Base-by-base conservation (phyloP, 108 stramenopile genomes). In the Discostella stelligeroides region DNA sequence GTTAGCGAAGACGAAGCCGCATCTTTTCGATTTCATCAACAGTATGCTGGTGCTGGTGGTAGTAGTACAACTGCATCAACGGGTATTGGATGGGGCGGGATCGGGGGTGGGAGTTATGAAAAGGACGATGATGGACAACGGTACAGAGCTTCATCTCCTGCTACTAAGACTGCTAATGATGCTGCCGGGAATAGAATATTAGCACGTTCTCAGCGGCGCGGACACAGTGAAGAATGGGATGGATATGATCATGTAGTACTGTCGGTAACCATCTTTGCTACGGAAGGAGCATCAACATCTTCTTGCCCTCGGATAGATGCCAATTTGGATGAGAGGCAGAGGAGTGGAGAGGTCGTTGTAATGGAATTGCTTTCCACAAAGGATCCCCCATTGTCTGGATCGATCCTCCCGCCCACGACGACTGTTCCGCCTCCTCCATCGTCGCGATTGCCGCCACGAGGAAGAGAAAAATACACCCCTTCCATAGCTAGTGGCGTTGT, bases 201-300 rank as follows among this genome's bases (percentile, higher is more conserved):
- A n/a, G n/a, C n/a, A n/a, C n/a, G n/a, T n/a, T n/a, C n/a, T n/a
- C 34, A 24, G 13, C 37, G 18, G 7, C 3, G 38, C 4, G 45
- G 8, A 45, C 24, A 4, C 21, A 14, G 17, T 13, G 57, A 45
- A 21, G 71, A 80, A 13, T 68, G 60, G 41, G 70, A 71, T 17
- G 79, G 79, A 30, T 72, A 72, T 50, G 79, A 80, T 18, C 65
- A 72, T 57, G 79, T 72, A 13, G 66, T 80, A 5, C 27, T 80
- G 54, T 61, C 71, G n/a, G 79, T 72, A 23, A 80, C 79, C 18
- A 30, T 72, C 24, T 80, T 71, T 53, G 51, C 71, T n/a, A 68
- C 62, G 3, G 25, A 24, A 6, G 2, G 25, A 13, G 53, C 25
- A 7, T 49, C 48, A 5, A 15, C 48, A 15, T 15, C 48, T 18